A percentile compares a stretch with the other conserved stretches of the same genome.
Conservation (phyloP, 345 rosid species). For the Eucalyptus cloeziana region DNA sequence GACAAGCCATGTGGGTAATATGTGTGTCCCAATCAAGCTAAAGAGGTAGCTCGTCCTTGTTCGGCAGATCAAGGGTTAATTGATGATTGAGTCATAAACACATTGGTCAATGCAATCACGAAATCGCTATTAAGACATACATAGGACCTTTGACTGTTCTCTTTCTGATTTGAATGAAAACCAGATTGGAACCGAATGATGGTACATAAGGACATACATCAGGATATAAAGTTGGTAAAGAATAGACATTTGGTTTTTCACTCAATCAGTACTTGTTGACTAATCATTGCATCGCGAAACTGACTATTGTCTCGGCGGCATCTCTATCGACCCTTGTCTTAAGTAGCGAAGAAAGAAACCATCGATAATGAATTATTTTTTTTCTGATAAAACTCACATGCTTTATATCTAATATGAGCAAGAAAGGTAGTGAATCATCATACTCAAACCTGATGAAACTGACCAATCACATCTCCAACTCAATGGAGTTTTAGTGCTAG, state of each 20-base stretch:
- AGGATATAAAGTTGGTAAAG: neutral
- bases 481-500: neutral
- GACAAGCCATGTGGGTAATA: neutral
- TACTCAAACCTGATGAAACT: neutral
- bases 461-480: neutral
- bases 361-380: neutral
- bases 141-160: neutral
- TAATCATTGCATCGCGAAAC: neutral
- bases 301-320: neutral
- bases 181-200: neutral
- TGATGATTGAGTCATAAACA: neutral
- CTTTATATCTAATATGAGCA: neutral
- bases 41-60: neutral
- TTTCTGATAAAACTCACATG: neutral
- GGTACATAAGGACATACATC: neutral
- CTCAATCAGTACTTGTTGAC: neutral
- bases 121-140: neutral
- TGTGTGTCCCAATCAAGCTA: neutral
- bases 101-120: neutral
- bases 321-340: neutral
- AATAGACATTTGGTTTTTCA: neutral
- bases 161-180: neutral
- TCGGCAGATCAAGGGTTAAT: neutral
- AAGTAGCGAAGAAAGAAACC: neutral
- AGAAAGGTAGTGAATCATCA: neutral